Conservation (phyloP, 2,329 filamentous ascomycete species). For the Apiospora koreana region DNA sequence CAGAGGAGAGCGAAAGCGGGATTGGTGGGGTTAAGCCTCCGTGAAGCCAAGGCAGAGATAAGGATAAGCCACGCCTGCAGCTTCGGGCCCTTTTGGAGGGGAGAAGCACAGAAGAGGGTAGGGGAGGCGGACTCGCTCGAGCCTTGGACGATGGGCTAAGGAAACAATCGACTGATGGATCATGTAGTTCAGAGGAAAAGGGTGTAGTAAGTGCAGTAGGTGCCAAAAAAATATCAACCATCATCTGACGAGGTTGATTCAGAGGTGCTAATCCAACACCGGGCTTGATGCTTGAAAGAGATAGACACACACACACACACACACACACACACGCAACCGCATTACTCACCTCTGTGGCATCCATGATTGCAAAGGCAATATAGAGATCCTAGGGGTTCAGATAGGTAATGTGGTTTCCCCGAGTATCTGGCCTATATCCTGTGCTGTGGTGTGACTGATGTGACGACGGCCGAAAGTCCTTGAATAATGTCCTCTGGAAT, state of each 20-base stretch:
- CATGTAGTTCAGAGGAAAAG: background rate
- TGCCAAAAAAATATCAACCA: background rate
- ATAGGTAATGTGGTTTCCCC: background rate
- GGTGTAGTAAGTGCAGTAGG: background rate
- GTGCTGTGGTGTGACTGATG: background rate
- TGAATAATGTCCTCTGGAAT: background rate
- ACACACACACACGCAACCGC: background rate
- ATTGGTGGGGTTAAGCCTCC: conserved; percentile 17
- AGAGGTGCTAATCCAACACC: background rate
- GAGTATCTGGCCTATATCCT: background rate
- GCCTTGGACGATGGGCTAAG: background rate
- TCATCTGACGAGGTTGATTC: background rate
- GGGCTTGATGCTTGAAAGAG: background rate
- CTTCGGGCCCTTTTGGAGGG: background rate
- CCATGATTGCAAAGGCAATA: background rate
- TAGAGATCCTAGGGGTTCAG: background rate
- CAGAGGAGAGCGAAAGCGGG: background rate
- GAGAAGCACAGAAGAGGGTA: background rate
- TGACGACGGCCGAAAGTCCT: background rate
- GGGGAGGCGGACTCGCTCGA: background rate
- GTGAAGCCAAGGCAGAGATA: background rate
- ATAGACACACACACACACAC: background rate
- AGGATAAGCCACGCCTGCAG: conserved; percentile 9
- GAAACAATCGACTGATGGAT: background rate
- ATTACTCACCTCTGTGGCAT: background rate